Conservation (phyloP, 2,329 filamentous ascomycete genomes). For the Pyrenophora tritici-repentis region DNA sequence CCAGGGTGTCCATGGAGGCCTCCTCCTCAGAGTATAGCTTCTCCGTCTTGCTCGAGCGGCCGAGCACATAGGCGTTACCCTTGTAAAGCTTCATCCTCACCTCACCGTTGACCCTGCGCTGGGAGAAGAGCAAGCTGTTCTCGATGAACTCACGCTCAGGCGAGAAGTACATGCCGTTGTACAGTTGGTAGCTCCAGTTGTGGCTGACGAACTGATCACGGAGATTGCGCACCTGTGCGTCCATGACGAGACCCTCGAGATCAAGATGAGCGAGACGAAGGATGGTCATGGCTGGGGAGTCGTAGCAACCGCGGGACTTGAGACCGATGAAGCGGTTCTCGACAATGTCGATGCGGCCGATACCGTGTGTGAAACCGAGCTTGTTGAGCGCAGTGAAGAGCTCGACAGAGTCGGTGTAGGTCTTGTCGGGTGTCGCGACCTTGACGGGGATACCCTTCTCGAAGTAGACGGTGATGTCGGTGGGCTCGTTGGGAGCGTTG, state of each 20-base stretch:
- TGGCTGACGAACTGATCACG: constrained; percentile 72
- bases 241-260: constrained; percentile 69
- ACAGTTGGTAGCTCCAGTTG: constrained; percentile 51
- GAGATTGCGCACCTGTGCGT: constrained; percentile 69
- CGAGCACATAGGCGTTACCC: constrained; percentile 66
- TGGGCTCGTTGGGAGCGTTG: constrained; percentile 71
- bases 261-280: constrained; percentile 64
- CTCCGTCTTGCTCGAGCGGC: constrained; percentile 66
- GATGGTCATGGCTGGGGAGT: constrained; percentile 54
- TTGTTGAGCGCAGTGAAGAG: constrained; percentile 74
- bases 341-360: constrained; percentile 82
- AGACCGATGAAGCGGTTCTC: constrained; percentile 81
- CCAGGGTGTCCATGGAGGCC: constrained; percentile 72
- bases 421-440: constrained; percentile 63
- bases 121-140: constrained; percentile 55
- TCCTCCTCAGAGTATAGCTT: constrained; percentile 72
- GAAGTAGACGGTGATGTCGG: constrained; percentile 74
- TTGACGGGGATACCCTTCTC: constrained; percentile 76
- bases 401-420: constrained; percentile 70
- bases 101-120: constrained; percentile 50
- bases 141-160: constrained; percentile 74
- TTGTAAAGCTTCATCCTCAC: constrained; percentile 70
- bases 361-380: constrained; percentile 72
- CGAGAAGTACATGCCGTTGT: constrained; percentile 72
- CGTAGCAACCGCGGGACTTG: constrained; percentile 81